These are phyloP conservation scores for Scheffersomyces lignosus DNA, from an alignment of 805 yeast genomes.

Conservation along the genomic window DNA sequence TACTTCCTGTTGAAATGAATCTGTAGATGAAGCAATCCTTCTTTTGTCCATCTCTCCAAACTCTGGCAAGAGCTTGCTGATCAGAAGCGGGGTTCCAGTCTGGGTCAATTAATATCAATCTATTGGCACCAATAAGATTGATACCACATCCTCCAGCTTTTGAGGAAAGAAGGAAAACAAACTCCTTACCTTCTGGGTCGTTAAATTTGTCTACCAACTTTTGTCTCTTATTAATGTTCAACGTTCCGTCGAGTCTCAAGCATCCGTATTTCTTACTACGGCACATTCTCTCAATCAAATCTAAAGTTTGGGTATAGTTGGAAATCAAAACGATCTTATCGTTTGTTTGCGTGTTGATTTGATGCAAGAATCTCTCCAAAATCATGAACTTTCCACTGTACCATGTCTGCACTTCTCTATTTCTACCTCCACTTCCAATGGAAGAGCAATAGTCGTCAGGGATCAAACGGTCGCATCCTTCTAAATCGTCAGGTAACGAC, in stretches of 20 bases:
- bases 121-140: slow-evolving; percentile 92
- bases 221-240: slow-evolving; percentile 90
- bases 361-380: slow-evolving; percentile 77
- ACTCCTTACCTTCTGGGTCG: slow-evolving; percentile 85
- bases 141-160: slow-evolving; percentile 99
- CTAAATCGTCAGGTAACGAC: slow-evolving; percentile 73
- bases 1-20: slow-evolving; percentile 91
- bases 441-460: slow-evolving; percentile 74
- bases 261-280: slow-evolving; percentile 71
- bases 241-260: slow-evolving; percentile 86
- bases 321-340: slow-evolving; percentile 95
- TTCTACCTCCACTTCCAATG: slow-evolving; percentile 47
- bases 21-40: slow-evolving; percentile 95
- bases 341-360: slow-evolving; percentile 76
- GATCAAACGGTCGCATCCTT: slow-evolving; percentile 60
- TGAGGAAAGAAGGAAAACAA: slow-evolving; percentile 84
- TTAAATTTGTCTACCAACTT: slow-evolving; percentile 89
- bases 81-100: slow-evolving; percentile 99
- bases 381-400: slow-evolving; percentile 85
- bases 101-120: slow-evolving; percentile 80
- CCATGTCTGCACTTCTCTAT: slow-evolving; percentile 74
- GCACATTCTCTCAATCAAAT: slow-evolving; percentile 85
- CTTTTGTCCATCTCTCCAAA: slow-evolving; percentile 99
- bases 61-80: slow-evolving; percentile 96
- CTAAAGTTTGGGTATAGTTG: slow-evolving; percentile 92